phyloP scores from a whole-genome alignment of 345 rosid genomes.

The Garcia nutans region DNA sequence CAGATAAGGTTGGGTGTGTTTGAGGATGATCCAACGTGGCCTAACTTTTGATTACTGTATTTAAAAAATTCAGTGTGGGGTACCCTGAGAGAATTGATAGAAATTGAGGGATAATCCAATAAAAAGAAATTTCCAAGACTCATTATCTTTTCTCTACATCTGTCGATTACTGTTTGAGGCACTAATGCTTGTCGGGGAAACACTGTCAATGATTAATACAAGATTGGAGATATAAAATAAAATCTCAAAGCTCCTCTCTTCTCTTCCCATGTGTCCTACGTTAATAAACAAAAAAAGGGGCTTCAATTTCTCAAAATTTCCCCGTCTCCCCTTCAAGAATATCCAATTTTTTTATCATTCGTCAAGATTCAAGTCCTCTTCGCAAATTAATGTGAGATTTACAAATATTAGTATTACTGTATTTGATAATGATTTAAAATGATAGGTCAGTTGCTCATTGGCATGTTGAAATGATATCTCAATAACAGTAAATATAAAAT shows the following conservation, averaged over 20 bases:
- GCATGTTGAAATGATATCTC: no score
- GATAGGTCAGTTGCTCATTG: no score
- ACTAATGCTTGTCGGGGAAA: background rate
- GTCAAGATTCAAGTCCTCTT: no score
- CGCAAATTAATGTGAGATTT: no score
- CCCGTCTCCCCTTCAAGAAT: no score
- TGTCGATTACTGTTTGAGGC: background rate
- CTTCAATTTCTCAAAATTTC: no score
- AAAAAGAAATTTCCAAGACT: background rate
- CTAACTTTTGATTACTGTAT: background rate
- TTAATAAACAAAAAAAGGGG: no score
- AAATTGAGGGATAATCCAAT: background rate
- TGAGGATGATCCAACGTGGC: slow-evolving; percentile 23
- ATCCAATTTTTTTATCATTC: no score
- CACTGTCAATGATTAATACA: background rate
- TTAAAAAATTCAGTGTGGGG: background rate
- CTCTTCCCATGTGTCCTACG: background rate
- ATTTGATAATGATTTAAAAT: no score
- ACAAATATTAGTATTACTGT: no score
- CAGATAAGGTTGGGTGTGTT: slow-evolving; percentile 17
- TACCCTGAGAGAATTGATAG: no score
- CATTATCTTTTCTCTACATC: background rate
- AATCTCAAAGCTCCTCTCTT: background rate
- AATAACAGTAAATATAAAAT: no score
- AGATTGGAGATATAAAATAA: background rate